Evolutionary conservation across 305 asterid genomes (phyloP).

Genomic region (Solanum hybrid): DNA sequence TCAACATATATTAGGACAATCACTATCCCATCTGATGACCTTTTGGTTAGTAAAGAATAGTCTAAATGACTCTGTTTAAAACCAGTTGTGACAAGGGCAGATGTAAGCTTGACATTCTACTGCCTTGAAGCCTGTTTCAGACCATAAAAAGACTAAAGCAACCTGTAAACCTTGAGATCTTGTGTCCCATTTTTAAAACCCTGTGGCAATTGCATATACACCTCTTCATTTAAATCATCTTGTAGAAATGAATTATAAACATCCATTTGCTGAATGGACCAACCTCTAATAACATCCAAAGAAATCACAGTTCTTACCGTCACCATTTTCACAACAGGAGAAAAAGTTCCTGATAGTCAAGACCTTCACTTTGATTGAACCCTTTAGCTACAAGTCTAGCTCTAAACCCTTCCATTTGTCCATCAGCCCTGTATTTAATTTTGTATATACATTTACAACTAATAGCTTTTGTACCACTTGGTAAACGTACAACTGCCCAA

Average conservation of each 20-base stretch:
- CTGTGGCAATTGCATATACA: neutral
- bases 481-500: neutral
- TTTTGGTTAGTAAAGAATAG: no score
- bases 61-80: neutral
- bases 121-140: neutral
- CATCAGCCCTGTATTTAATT: neutral
- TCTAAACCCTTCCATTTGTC: neutral
- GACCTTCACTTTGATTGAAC: neutral
- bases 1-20: no score
- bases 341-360: no score
- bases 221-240: neutral
- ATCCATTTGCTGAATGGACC: neutral
- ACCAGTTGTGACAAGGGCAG: neutral
- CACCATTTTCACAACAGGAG: neutral
- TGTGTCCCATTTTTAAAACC: neutral
- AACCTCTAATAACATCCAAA: neutral
- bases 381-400: neutral
- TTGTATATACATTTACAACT: neutral
- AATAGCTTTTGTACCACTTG: neutral
- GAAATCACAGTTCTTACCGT: neutral
- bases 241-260: neutral
- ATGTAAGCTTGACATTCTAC: neutral
- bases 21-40: neutral
- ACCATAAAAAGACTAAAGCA: neutral
- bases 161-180: neutral